Evolutionary conservation across 2,329 filamentous ascomycete species (phyloP).

Genomic region (Aureobasidium musti): DNA sequence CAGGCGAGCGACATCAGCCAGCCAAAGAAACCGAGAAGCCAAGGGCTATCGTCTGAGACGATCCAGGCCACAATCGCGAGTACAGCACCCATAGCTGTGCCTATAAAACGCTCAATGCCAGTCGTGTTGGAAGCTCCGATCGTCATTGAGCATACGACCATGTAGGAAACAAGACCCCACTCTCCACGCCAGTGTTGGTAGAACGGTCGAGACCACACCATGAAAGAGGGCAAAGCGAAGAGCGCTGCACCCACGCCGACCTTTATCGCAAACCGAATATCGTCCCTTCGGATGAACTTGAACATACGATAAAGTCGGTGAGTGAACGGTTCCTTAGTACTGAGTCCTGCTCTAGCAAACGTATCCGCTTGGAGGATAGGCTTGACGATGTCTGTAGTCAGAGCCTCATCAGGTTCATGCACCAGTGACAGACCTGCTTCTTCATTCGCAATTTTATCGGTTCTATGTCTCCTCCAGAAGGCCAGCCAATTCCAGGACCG

Average conservation of each 20-base stretch:
- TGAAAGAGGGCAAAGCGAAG: constrained; percentile 86
- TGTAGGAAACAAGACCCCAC: constrained; percentile 95
- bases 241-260: constrained; percentile 86
- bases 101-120: constrained; percentile 79
- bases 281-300: constrained; percentile 62
- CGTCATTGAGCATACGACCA: constrained; percentile 98
- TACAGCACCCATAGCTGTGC: constrained; percentile 77
- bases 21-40: constrained; percentile 75
- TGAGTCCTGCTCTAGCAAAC: constrained; percentile 34
- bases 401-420: constrained; percentile 36
- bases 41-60: constrained; percentile 70
- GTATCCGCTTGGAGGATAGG: constrained; percentile 39
- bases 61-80: constrained; percentile 79
- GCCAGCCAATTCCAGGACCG: constrained; percentile 83
- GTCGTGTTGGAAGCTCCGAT: constrained; percentile 95
- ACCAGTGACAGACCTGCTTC: constrained; percentile 28
- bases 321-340: constrained; percentile 29
- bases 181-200: constrained; percentile 92
- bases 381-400: constrained; percentile 36
- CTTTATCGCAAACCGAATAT: constrained; percentile 81
- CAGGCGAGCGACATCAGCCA: constrained; percentile 79
- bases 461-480: constrained; percentile 62
- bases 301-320: constrained; percentile 55
- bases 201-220: constrained; percentile 72
- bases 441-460: constrained; percentile 22